phyloP scores from a whole-genome alignment of 1,139 yeast genomes.

The Magnusiomyces magnusii region DNA sequence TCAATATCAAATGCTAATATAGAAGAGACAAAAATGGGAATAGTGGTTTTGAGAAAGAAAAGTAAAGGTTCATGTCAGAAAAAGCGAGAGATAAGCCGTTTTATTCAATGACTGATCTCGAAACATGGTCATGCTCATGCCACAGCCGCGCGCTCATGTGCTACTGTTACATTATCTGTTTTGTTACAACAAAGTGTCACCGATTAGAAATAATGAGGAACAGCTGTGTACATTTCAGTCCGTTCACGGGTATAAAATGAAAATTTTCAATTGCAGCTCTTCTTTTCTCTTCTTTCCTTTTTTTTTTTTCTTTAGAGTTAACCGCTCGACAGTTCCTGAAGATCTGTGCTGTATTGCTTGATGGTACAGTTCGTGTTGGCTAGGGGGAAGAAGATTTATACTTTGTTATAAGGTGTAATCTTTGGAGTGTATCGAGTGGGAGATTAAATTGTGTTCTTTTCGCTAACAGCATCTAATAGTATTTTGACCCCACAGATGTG shows the following conservation, averaged over 20 bases:
- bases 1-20: no score
- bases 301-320: constrained; percentile 4
- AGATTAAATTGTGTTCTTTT: constrained; percentile 18
- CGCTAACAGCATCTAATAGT: constrained; percentile 21
- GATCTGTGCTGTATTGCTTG: constrained; percentile 6
- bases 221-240: neutral
- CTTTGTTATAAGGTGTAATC: constrained; percentile 7
- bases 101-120: no score
- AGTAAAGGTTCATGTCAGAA: no score
- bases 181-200: no score
- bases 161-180: no score
- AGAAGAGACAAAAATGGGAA: no score
- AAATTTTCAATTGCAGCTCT: neutral
- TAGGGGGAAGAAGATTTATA: constrained; percentile 7
- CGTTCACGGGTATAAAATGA: neutral
- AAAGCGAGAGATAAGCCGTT: no score
- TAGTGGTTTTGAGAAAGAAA: no score
- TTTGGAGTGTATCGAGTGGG: constrained; percentile 16
- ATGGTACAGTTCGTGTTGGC: constrained; percentile 10
- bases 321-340: constrained; percentile 9
- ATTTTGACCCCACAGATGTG: constrained; percentile 16
- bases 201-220: no score
- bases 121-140: no score
- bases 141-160: no score
- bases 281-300: neutral